phyloP scores from a whole-genome alignment of 352 stramenopile species.

The Globisporangium echinulatum region DNA sequence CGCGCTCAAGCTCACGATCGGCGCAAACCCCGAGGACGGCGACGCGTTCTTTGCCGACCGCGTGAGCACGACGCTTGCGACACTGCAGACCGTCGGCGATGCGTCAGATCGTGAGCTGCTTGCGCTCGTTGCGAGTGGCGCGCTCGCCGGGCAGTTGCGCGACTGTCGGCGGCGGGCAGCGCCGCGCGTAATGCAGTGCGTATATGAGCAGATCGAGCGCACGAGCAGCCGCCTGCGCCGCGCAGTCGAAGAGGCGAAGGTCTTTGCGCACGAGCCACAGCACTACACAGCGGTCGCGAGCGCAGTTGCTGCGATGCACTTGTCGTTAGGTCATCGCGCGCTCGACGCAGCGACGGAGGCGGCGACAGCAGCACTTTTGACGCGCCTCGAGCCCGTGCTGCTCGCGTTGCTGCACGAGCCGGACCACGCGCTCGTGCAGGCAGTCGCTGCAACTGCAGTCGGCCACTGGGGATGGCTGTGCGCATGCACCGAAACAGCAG shows the following conservation, averaged over 20 bases:
- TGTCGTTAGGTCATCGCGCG: conserved; percentile 23
- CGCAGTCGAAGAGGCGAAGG: conserved; percentile 30
- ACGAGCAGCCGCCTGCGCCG: conserved; percentile 19
- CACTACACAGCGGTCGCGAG: conserved; percentile 15
- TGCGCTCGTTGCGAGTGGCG: conserved; percentile 25
- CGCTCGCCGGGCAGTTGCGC: conserved; percentile 29
- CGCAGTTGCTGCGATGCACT: conserved; percentile 25
- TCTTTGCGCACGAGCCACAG: conserved; percentile 20
- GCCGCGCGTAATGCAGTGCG: conserved; percentile 17
- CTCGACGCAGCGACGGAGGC: conserved; percentile 18
- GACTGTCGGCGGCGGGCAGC: conserved; percentile 31
- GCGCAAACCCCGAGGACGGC: conserved; percentile 28
- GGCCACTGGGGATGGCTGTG: conserved; percentile 4
- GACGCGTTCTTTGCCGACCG: conserved; percentile 34
- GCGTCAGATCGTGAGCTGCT: conserved; percentile 9
- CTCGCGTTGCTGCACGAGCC: conserved; percentile 16
- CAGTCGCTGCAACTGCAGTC: not conserved
- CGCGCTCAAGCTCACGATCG: conserved; percentile 34
- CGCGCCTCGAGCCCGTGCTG: conserved; percentile 21
- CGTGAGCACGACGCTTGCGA: conserved; percentile 13
- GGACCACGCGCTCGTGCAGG: not conserved
- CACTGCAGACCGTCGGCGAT: conserved; percentile 10
- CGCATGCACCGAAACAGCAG: not conserved
- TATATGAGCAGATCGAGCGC: conserved; percentile 18
- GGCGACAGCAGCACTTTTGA: conserved; percentile 14